Conservation (phyloP, 768 basidiomycete genomes). For the Russula sp. region DNA sequence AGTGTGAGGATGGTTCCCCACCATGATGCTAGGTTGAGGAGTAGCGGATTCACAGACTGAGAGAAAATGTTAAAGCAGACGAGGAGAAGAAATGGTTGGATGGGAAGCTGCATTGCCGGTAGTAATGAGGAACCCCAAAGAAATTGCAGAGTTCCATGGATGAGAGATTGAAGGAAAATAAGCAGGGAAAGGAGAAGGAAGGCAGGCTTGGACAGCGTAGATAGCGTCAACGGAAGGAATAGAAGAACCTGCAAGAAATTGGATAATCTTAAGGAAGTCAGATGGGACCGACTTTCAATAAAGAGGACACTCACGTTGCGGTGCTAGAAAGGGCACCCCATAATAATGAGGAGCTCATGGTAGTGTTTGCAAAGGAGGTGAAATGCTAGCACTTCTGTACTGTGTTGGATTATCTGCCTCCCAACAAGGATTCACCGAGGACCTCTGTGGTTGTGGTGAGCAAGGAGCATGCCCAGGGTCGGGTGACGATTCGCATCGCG, state of each 20-base stretch:
- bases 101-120: slow-evolving; percentile 74
- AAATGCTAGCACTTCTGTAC: not conserved
- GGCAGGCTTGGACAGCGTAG: slow-evolving; percentile 70
- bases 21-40: slow-evolving; percentile 50
- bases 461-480: not conserved
- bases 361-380: not conserved
- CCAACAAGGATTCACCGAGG: not conserved
- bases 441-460: not conserved
- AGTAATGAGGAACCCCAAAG: slow-evolving; percentile 65
- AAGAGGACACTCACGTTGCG: slow-evolving; percentile 32
- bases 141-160: slow-evolving; percentile 73
- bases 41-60: slow-evolving; percentile 48
- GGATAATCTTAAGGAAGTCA: slow-evolving; percentile 44
- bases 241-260: slow-evolving; percentile 76
- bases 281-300: slow-evolving; percentile 1
- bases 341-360: slow-evolving; percentile 53
- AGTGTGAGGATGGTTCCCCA: slow-evolving; percentile 69
- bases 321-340: slow-evolving; percentile 60
- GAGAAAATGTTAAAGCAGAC: slow-evolving; percentile 83
- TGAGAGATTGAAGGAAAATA: slow-evolving; percentile 64
- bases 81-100: slow-evolving; percentile 81
- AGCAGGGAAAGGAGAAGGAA: slow-evolving; percentile 79
- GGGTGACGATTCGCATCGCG: not conserved
- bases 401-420: not conserved
- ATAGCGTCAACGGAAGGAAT: slow-evolving; percentile 77